Base-by-base conservation (phyloP, 495 filamentous ascomycete species). In the Opeltia flavorubescens region DNA sequence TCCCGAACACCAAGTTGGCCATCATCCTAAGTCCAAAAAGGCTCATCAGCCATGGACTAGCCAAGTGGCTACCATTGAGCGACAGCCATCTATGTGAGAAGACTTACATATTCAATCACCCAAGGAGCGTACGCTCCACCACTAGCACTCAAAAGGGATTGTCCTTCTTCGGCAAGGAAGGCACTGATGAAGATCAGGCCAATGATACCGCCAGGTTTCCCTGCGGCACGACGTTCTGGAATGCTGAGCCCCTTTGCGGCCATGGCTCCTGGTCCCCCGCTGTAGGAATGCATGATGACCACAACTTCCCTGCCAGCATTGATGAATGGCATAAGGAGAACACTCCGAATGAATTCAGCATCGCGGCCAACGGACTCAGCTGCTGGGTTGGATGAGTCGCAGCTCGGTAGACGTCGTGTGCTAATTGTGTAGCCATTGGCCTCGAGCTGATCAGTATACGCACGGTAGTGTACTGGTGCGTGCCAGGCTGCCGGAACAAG, bases 401-500 rank as follows among this genome's bases (percentile, higher is more conserved):
- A 57, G 5, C 71, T 71, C 11, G 71, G 70, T n/a, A 72, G 57
- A 5, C 60, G 43, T 27, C 60, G 55, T 26, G 61, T 58, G 27
- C 59, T 53, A 23, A 62, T 59, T 2, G 56, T 46, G 51, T 65
- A 69, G 1, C 65, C 64, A 27, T 46, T 45, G 8, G 50, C 50
- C 5, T 55, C 34, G 4, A 77, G 64, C 20, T 51, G 48, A 3
- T 58, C 39, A 13, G 55, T 61, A 24, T 71, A 54, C 12, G 43
- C 35, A 40, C 61, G 46, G 48, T 62, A 74, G 55, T 55, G 47
- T 8, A 20, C 24, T 3, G 68, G 64, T 1, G 46, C 59, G 42
- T 65, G 49, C 62, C 67, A 74, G 18, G 70, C 69, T n/a, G 68
- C 73, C 1, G 65, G 66, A n/a, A 68, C 55, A 47, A 75, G 57